Base-by-base conservation (phyloP, 495 filamentous ascomycete species). In the Penicillium cinerascens region DNA sequence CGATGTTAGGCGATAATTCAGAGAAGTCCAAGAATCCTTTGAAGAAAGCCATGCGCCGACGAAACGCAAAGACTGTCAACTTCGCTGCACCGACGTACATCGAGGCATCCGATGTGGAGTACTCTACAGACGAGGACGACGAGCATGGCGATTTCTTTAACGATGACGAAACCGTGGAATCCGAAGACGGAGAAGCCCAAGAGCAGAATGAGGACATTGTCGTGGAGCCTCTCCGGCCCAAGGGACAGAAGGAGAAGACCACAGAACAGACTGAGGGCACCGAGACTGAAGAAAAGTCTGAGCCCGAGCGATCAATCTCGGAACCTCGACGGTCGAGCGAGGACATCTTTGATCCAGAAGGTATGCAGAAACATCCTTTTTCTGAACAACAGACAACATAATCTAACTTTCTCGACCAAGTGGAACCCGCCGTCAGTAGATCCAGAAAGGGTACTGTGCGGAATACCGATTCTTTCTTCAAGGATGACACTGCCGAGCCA, bases 381-480 rank as follows among this genome's bases (percentile, higher is more conserved):
- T 21, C 23, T 27, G 29, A 10, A 33, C 29, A 15, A 33, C 10
- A 33, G 3, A 33, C 29, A 33, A 1, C 29, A 33, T 3, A 33
- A 10, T 33, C 29, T 33, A 33, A 33, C 2, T 20, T n/a, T 20
- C 13, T 36, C 15, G 17, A 1, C 16, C 15, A 9, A 70, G 64
- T 60, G 44, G 86, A 88, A 54, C 73, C 68, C 15, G 82, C 72
- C 25, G 74, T 80, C 27, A 82, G 77, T 69, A 85, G 85, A 58
- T 89, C 90, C 26, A 84, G 87, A 58, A 92, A 92, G 64, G 91
- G 89, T 25, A 91, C 86, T 38, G 77, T 95, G 18, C 81, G 92
- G 50, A 92, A 92, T 63, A 91, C 88, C 11, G 91, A 97, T 64
- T 95, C 89, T 11, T 96, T 98, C 76, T 97, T 96, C 79, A 95